Evolutionary conservation across 805 yeast species (phyloP), one percentile per base, ranked within the genome.

Genomic region (Sugiyamaella americana): DNA sequence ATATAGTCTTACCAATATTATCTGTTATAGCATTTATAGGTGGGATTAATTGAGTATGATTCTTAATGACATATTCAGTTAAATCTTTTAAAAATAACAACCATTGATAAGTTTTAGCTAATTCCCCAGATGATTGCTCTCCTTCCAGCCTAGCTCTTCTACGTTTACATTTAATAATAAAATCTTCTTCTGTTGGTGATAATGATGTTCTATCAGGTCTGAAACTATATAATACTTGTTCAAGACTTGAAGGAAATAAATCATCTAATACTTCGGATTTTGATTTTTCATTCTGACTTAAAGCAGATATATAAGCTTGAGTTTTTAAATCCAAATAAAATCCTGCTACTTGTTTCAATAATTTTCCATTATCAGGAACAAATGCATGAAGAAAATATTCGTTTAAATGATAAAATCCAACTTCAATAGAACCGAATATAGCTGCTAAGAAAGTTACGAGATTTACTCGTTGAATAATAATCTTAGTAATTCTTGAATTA

Each of bases 261-360:
- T 81, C 86, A 44, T 84, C 79, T 53, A 89, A 68, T 8, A 87
- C 75, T 38, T 82, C 89, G 47, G 73, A 74, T 51, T 78, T 74
- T 1, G 84, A 68, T 53, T 84, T 70, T 45, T 79, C 78, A 8
- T 73, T 74, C 40, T 63, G 64, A 10, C 83, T 86, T 50, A 89
- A 64, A 0, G 95, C 96, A 1, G 96, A 82, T 18, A 93, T 88
- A 60, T 80, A 93, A 0, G 96, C 96, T 64, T 93, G 98, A 0
- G 98, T 93, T 62, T 93, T 93, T 61, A 93, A 73, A 55, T 93
- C 97, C 35, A 93, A 70, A 55, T 74, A 87, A 43, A 93, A 66
- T 10, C 78, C 79, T 0, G 93, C 88, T 56, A 87, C 96, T 6
- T 84, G 78, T 61, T 88, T 88, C 49, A 87, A 68, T 37, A 93